phyloP scores from a whole-genome alignment of 441 rosid species.

The Adansonia madagascariensis region DNA sequence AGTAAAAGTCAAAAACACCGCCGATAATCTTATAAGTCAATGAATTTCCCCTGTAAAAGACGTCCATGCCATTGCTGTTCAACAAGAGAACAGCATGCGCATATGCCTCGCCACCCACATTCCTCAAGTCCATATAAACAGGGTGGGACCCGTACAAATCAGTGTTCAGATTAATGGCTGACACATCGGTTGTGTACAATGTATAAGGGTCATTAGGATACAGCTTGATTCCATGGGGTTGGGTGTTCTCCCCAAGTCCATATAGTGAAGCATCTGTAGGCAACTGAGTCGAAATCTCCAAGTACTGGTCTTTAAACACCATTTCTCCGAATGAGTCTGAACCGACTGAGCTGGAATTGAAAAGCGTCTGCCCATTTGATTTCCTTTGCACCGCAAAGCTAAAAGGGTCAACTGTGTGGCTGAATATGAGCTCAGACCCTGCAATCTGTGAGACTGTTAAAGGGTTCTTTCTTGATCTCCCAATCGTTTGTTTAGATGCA shows the following conservation, averaged over 20 bases:
- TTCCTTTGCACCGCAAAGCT: conserved; percentile 80
- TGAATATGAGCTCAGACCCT: conserved; percentile 63
- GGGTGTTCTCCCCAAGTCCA: conserved; percentile 94
- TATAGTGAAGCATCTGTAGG: conserved; percentile 83
- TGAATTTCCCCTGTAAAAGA: conserved; percentile 77
- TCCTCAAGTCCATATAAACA: conserved; percentile 92
- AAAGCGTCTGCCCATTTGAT: conserved; percentile 78
- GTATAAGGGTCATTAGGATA: conserved; percentile 92
- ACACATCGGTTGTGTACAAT: conserved; percentile 74
- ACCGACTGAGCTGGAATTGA: conserved; percentile 62
- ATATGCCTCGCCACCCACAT: conserved; percentile 55
- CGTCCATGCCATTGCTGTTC: conserved; percentile 98
- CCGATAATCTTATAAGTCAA: conserved; percentile 91
- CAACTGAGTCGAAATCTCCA: conserved; percentile 80
- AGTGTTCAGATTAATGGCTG: conserved; percentile 78
- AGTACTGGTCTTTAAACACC: conserved; percentile 94
- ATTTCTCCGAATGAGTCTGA: conserved; percentile 57
- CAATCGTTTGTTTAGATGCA: conserved; percentile 45
- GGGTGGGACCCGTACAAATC: conserved; percentile 96
- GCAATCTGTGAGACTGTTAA: conserved; percentile 52
- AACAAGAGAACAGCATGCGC: conserved; percentile 84
- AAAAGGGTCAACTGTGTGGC: conserved; percentile 78
- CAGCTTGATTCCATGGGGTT: conserved; percentile 87
- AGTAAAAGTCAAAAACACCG: conserved; percentile 89
- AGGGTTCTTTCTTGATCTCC: conserved; percentile 57